Percentiles rank a stretch among this genome's conserved stretches.
phyloP scores from a whole-genome alignment of 192 early-diverging fungal genomes.

The Linderina pennispora region DNA sequence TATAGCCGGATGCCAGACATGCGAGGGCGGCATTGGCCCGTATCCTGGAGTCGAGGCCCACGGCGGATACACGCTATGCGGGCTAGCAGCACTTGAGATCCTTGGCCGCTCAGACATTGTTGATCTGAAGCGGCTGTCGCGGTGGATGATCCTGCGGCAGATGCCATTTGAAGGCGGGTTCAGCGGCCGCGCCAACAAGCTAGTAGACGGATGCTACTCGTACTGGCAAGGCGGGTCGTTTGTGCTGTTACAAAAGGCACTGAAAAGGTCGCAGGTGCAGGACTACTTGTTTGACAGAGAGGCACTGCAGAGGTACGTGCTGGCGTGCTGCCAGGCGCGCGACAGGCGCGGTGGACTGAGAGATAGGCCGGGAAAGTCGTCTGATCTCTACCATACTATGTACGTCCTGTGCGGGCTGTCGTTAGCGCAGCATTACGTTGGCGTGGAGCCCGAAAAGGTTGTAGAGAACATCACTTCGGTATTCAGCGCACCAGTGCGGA shows the following conservation, averaged over 20 bases:
- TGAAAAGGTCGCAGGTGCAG: constrained; percentile 38
- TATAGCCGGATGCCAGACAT: constrained; percentile 77
- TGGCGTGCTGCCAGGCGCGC: constrained; percentile 82
- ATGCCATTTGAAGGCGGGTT: constrained; percentile 93
- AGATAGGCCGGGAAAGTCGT: constrained; percentile 89
- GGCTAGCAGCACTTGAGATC: constrained; percentile 78
- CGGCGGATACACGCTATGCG: constrained; percentile 95
- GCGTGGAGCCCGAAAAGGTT: constrained; percentile 17
- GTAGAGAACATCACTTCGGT: constrained; percentile 17
- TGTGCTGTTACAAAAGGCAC: constrained; percentile 56
- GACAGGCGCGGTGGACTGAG: constrained; percentile 63
- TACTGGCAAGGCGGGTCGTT: constrained; percentile 89
- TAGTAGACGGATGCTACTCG: constrained; percentile 98
- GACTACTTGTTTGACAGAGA: constrained; percentile 44
- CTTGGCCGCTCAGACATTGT: constrained; percentile 60
- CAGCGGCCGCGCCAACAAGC: constrained; percentile 92
- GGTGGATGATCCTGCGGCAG: constrained; percentile 75
- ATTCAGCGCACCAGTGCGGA: constrained; percentile 30
- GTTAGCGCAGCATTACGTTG: constrained; percentile 69
- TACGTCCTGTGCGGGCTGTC: constrained; percentile 88
- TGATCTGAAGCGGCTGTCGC: constrained; percentile 53
- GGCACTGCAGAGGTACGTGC: constrained; percentile 80
- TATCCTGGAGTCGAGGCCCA: constrained; percentile 86
- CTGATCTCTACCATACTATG: constrained; percentile 94
- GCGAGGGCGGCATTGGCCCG: constrained; percentile 87